phyloP scores from a whole-genome alignment of 75 land plant species.

The Ceratopteris richardii region DNA sequence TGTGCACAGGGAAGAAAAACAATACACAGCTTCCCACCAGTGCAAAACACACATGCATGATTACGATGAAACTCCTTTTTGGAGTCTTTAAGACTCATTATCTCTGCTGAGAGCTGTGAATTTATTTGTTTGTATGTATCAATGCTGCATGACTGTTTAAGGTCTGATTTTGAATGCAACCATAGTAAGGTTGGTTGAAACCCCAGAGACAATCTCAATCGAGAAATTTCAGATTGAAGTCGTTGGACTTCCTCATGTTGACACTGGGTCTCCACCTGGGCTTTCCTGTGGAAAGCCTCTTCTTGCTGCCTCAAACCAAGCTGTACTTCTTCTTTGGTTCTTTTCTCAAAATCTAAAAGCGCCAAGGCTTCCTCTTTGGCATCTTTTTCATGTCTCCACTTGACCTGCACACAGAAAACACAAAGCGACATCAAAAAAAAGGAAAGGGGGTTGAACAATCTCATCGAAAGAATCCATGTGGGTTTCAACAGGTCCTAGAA shows the following conservation, averaged over 20 bases:
- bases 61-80: constrained; percentile 55
- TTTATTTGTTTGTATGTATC: constrained; percentile 26
- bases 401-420: constrained; percentile 9
- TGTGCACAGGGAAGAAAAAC: constrained; percentile 94
- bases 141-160: not conserved
- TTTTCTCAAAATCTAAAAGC: constrained; percentile 15
- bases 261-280: constrained; percentile 13
- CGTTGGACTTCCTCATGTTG: constrained; percentile 13
- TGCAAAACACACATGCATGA: constrained; percentile 92
- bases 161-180: not conserved
- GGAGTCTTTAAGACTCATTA: constrained; percentile 26
- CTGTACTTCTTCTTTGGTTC: constrained; percentile 20
- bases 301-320: constrained; percentile 13
- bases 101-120: constrained; percentile 17
- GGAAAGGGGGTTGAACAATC: not conserved
- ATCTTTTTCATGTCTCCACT: constrained; percentile 23
- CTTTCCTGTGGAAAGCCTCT: constrained; percentile 20
- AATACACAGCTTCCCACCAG: constrained; percentile 87
- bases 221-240: constrained; percentile 9
- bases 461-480: no score
- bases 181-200: not conserved
- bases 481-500: no score
- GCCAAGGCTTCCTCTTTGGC: constrained; percentile 19
- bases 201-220: constrained; percentile 4
- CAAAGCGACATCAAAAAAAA: not conserved